phyloP scores from a whole-genome alignment of 495 filamentous ascomycete species.

The Penicillium cosmopolitanum region DNA sequence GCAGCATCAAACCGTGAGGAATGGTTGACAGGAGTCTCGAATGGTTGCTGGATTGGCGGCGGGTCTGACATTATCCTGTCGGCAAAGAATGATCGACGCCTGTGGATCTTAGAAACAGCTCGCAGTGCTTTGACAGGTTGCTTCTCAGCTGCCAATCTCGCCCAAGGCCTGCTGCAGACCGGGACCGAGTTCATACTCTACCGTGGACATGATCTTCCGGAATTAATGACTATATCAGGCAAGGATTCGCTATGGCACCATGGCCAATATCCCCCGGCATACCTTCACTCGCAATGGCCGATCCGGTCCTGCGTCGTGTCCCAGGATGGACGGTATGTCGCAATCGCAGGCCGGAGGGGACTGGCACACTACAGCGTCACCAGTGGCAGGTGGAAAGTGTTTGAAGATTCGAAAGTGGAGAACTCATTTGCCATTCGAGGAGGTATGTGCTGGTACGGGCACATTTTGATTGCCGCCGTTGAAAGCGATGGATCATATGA shows the following conservation, averaged over 20 bases:
- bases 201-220: conserved; percentile 86
- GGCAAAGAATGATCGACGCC: conserved; percentile 66
- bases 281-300: conserved; percentile 90
- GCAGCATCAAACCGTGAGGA: conserved; percentile 69
- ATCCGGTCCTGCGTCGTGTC: conserved; percentile 85
- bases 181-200: conserved; percentile 86
- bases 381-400: conserved; percentile 95
- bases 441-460: conserved; percentile 98
- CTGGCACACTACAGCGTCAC: conserved; percentile 94
- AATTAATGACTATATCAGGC: conserved; percentile 88
- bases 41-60: conserved; percentile 83
- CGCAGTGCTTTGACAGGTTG: conserved; percentile 89
- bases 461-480: conserved; percentile 92
- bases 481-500: conserved; percentile 83
- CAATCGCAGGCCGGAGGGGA: conserved; percentile 88
- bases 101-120: conserved; percentile 91
- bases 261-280: conserved; percentile 80
- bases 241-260: conserved; percentile 93
- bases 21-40: conserved; percentile 75
- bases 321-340: conserved; percentile 89
- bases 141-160: conserved; percentile 86
- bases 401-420: conserved; percentile 77
- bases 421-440: conserved; percentile 90
- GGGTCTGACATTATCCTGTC: conserved; percentile 83
- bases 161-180: conserved; percentile 85